These are phyloP conservation scores for Globisporangium okanoganense DNA, from an alignment of 352 stramenopile species.

Conservation along the genomic window DNA sequence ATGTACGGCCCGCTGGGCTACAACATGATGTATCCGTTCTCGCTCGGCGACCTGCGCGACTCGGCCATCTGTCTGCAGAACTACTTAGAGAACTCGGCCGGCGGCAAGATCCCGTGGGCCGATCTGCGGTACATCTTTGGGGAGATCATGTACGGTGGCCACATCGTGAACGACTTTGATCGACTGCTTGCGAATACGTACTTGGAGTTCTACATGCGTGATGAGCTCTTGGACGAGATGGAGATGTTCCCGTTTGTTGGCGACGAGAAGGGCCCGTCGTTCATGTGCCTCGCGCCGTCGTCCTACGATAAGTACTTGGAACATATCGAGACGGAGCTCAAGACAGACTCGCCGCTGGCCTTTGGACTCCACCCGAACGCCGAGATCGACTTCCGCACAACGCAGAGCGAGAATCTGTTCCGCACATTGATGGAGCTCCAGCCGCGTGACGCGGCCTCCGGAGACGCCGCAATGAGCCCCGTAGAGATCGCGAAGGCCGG, in stretches of 20 bases:
- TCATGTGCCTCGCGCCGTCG: conserved; percentile 92
- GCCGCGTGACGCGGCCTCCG: conserved; percentile 81
- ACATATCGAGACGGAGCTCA: conserved; percentile 96
- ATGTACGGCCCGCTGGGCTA: conserved; percentile 97
- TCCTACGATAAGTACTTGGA: conserved; percentile 98
- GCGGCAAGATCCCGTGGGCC: conserved; percentile 95
- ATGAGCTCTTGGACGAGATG: conserved; percentile 97
- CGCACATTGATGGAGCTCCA: conserved; percentile 95
- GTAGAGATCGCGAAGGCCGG: conserved; percentile 89
- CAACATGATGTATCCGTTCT: conserved; percentile 99
- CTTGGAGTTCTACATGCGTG: conserved; percentile 98
- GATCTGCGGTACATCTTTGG: conserved; percentile 97
- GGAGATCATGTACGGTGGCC: conserved; percentile 96
- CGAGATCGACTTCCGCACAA: conserved; percentile 98
- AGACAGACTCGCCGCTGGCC: conserved; percentile 94
- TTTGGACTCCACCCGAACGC: conserved; percentile 98
- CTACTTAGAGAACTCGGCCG: conserved; percentile 95
- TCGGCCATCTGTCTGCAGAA: conserved; percentile 94
- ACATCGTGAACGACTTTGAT: conserved; percentile 97
- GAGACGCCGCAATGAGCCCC: conserved; percentile 89
- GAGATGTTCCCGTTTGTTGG: conserved; percentile 98
- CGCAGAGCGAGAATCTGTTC: conserved; percentile 95
- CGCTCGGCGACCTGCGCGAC: conserved; percentile 94
- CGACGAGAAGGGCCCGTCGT: conserved; percentile 95
- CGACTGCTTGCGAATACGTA: conserved; percentile 94